Conservation (phyloP, 2,329 filamentous ascomycete species). For the Aspergillus glaucus region DNA sequence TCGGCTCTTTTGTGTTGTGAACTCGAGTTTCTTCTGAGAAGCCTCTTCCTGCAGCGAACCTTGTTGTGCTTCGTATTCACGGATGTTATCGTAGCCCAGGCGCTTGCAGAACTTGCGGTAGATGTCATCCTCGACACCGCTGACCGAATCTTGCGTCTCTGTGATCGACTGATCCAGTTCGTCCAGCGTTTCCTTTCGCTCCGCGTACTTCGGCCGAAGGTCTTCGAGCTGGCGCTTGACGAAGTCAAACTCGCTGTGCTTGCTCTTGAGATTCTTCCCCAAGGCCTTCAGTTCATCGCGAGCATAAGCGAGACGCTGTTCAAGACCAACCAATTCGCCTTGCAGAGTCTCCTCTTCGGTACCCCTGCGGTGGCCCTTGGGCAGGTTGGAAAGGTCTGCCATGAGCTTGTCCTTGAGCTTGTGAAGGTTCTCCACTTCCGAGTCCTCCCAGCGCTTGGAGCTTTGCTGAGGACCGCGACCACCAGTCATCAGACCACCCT, state of each 20-base stretch:
- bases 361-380: constrained; percentile 68
- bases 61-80: constrained; percentile 89
- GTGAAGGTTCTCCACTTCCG: constrained; percentile 78
- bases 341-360: constrained; percentile 75
- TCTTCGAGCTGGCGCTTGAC: constrained; percentile 67
- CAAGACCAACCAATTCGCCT: constrained; percentile 70
- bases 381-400: constrained; percentile 71
- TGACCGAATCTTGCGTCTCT: constrained; percentile 58
- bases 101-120: constrained; percentile 80
- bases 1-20: constrained; percentile 67
- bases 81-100: constrained; percentile 81
- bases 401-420: constrained; percentile 68
- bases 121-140: constrained; percentile 78
- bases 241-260: constrained; percentile 72
- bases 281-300: constrained; percentile 72
- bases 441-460: constrained; percentile 80
- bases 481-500: constrained; percentile 93
- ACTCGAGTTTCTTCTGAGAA: constrained; percentile 77
- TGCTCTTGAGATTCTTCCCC: constrained; percentile 76
- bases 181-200: constrained; percentile 64
- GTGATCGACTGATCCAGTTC: constrained; percentile 53
- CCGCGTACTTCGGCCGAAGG: constrained; percentile 68
- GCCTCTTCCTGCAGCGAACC: constrained; percentile 88
- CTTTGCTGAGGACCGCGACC: constrained; percentile 73
- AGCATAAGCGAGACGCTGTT: constrained; percentile 65